Evolutionary conservation across 257 asterid genomes (phyloP).

Genomic region (Solanum clarkiae): DNA sequence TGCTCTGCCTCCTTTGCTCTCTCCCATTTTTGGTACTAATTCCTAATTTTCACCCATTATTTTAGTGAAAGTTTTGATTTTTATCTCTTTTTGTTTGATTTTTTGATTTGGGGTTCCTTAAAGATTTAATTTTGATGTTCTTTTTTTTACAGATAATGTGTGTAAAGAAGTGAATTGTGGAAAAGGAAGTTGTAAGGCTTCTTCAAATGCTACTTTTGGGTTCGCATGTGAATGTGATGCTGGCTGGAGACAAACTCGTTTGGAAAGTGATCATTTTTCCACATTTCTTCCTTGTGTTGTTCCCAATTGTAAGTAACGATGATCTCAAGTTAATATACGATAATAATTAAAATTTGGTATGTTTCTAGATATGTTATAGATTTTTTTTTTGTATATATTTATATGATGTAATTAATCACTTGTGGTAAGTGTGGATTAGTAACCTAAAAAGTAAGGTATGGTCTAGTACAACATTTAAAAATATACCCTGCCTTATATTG

Average conservation of each 20-base stretch:
- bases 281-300: constrained; percentile 57
- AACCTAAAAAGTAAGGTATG: neutral
- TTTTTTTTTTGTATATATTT: neutral
- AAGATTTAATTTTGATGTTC: neutral
- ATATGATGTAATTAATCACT: neutral
- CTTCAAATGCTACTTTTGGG: constrained; percentile 26
- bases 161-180: constrained; percentile 47
- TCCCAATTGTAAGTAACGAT: constrained; percentile 45
- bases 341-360: neutral
- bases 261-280: constrained; percentile 8
- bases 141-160: constrained; percentile 9
- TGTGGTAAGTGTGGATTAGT: neutral
- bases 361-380: neutral
- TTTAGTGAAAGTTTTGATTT: neutral
- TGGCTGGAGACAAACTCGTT: constrained; percentile 65
- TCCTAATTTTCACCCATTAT: neutral
- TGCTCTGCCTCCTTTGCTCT: constrained; percentile 15
- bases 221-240: constrained; percentile 47
- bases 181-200: constrained; percentile 41
- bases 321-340: neutral
- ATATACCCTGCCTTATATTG: neutral
- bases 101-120: neutral
- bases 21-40: constrained; percentile 39
- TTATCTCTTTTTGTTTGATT: neutral
- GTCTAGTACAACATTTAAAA: neutral